Conservation (phyloP, 345 rosid genomes). For the Pugionium dolabratum region DNA sequence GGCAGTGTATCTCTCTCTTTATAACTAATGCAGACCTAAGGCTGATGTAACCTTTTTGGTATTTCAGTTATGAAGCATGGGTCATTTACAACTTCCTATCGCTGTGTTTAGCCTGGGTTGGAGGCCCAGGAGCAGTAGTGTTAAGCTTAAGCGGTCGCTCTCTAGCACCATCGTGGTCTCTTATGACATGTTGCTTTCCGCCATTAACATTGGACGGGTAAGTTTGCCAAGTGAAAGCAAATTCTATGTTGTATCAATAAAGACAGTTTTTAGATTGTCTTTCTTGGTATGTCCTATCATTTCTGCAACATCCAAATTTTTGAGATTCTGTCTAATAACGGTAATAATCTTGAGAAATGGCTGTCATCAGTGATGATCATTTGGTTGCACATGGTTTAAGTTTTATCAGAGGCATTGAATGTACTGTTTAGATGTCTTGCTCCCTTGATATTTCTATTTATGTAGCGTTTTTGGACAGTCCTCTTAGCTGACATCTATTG, state of each 20-base stretch:
- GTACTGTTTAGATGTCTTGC: conserved; percentile 2
- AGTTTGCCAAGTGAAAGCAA: conserved; percentile 35
- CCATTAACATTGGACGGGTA: conserved; percentile 87
- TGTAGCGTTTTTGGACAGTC: neutral
- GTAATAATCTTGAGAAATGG: neutral
- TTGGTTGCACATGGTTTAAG: neutral
- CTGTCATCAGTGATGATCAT: neutral
- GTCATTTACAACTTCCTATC: conserved; percentile 92
- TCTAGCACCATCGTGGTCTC: conserved; percentile 70
- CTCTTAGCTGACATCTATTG: conserved; percentile 23
- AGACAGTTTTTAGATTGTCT: neutral
- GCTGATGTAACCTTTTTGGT: conserved; percentile 9
- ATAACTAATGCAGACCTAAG: neutral
- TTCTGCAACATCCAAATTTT: neutral
- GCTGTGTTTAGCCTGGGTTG: conserved; percentile 95
- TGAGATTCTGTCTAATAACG: neutral
- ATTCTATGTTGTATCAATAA: neutral
- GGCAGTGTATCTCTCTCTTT: neutral
- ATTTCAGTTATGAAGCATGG: conserved; percentile 97
- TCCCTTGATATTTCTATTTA: neutral
- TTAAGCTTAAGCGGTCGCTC: conserved; percentile 86
- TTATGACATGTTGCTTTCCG: conserved; percentile 93
- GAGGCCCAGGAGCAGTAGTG: conserved; percentile 97
- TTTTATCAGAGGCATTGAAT: neutral
- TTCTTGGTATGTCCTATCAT: neutral